Base-by-base conservation (phyloP, 2,329 filamentous ascomycete species). In the Aureobasidium namibiae region DNA sequence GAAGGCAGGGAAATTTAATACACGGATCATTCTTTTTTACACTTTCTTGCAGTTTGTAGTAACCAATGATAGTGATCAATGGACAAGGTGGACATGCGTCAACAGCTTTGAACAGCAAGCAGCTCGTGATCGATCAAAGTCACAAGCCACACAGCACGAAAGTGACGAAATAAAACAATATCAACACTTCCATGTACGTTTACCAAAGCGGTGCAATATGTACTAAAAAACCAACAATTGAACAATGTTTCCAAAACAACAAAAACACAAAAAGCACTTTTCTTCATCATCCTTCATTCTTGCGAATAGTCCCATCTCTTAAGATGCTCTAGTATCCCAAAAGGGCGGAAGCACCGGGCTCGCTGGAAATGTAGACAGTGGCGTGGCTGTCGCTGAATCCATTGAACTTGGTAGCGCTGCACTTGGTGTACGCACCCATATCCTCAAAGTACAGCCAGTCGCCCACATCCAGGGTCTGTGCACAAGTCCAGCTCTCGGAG, bases 371-470 rank as follows among this genome's bases (percentile, higher is more conserved):
- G 71, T 97, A 97, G 65, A 97, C 86, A 63, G 95, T 88, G 68
- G 96, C 89, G 73, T 99, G 94, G 67, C 85, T 82, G 75, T 97
- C 90, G 58, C 86, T 89, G 76, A 97, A 99, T 64, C 94, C 94
- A 67, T 99, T 99, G 86, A 99, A 99, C 70, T 88, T 86, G 60
- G 94, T 99, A 63, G 94, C 92, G 61, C 91, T 96, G 80, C 92
- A 97, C 81, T 92, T 95, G 67, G 94, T 97, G 75, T 99, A 99
- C 24, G 94, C 92, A 59, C 94, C 94, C 94, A 99, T 99, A 63
- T 96, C 85, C 77, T 96, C 90, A 75, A 99, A 99, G 78, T 95
- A 99, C 58, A 99, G 81, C 94, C 94, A 99, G 74, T 99, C 94
- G 56, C 94, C 94, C 8, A 96, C 89, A 69, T 96, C 87, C 44